These are phyloP conservation scores for Scolecobasidium constrictum DNA, from an alignment of 2,329 filamentous ascomycete species.

Conservation along the genomic window DNA sequence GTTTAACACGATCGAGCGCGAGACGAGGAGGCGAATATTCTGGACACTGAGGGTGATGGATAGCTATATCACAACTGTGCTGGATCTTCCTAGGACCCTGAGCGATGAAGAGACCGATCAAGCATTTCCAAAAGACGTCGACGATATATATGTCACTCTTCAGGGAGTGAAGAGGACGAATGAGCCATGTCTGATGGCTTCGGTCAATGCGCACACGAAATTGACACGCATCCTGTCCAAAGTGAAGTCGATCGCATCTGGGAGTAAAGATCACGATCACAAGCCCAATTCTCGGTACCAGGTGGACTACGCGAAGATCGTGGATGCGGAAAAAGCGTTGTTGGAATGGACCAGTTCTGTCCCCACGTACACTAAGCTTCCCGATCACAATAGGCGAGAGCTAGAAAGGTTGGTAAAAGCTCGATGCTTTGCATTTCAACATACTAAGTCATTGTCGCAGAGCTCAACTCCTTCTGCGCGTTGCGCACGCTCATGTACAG, in stretches of 20 bases:
- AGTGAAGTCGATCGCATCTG: conserved; percentile 14
- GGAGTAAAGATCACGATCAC: neutral
- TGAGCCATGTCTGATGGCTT: neutral
- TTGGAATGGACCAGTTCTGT: conserved; percentile 42
- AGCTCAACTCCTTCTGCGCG: conserved; percentile 10
- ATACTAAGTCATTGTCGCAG: too few species aligned
- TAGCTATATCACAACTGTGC: conserved; percentile 55
- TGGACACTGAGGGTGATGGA: conserved; percentile 61
- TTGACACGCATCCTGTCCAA: conserved; percentile 10
- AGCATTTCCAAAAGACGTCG: conserved; percentile 51
- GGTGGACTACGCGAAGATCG: conserved; percentile 53
- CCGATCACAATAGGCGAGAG: too few species aligned
- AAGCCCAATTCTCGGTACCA: conserved; percentile 35
- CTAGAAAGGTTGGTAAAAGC: too few species aligned
- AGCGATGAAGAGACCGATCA: conserved; percentile 58
- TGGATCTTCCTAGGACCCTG: conserved; percentile 55
- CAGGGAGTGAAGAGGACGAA: conserved; percentile 22
- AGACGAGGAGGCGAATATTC: conserved; percentile 44
- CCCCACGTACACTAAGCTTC: neutral
- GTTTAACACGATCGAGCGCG: conserved; percentile 40
- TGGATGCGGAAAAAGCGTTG: conserved; percentile 53
- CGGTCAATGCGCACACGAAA: neutral
- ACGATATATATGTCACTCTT: conserved; percentile 56
- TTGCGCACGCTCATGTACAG: conserved; percentile 14
- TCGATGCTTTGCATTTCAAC: too few species aligned